phyloP scores from a whole-genome alignment of 2,329 filamentous ascomycete genomes.

The Penicillium glabrum region DNA sequence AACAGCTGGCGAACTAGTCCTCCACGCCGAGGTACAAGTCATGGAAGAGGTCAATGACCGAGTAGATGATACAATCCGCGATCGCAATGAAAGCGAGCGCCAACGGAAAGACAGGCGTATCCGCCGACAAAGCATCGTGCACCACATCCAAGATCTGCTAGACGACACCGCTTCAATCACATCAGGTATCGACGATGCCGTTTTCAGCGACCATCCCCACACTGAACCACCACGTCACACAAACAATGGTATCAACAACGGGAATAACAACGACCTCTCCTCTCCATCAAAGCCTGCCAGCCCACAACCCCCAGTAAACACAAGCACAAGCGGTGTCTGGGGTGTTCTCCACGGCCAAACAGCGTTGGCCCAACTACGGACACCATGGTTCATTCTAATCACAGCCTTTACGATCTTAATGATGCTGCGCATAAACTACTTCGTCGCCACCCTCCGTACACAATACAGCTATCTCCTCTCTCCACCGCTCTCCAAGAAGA shows the following conservation, averaged over 20 bases:
- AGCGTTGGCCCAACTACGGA: conserved; percentile 70
- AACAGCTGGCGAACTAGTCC: conserved; percentile 78
- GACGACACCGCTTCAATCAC: conserved; percentile 42
- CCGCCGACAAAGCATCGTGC: conserved; percentile 62
- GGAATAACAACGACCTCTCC: neutral
- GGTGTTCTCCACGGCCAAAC: conserved; percentile 76
- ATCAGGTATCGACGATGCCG: conserved; percentile 11
- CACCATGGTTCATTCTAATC: conserved; percentile 85
- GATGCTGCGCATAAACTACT: conserved; percentile 87
- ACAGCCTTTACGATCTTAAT: conserved; percentile 77
- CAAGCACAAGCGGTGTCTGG: conserved; percentile 65
- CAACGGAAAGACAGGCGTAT: conserved; percentile 57
- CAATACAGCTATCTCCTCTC: conserved; percentile 78
- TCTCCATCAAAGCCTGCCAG: neutral
- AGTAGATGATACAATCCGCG: conserved; percentile 56
- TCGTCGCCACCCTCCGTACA: conserved; percentile 78
- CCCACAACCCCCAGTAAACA: conserved; percentile 5
- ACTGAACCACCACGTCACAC: neutral
- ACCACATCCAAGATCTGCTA: conserved; percentile 72
- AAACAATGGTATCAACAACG: neutral
- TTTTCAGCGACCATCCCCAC: conserved; percentile 15
- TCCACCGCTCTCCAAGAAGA: conserved; percentile 58
- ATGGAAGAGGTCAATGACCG: conserved; percentile 57
- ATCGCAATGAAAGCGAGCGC: conserved; percentile 47
- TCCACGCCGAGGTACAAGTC: conserved; percentile 61